Base-by-base conservation (phyloP, 345 rosid genomes). In the Salix viminalis region DNA sequence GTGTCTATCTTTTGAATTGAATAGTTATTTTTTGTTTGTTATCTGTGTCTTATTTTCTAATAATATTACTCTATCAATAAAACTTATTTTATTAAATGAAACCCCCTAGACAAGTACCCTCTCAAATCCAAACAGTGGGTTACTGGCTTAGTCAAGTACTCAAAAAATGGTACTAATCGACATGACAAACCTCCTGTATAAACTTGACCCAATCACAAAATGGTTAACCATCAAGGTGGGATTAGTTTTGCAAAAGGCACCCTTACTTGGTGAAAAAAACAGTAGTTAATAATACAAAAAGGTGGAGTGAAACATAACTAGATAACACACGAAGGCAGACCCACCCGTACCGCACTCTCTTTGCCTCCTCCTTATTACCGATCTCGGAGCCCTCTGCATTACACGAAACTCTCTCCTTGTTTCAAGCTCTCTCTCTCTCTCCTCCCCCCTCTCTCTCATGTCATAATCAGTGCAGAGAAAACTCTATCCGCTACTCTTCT, bases 351-450 rank as follows among this genome's bases (percentile, higher is more conserved):
- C 80, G 18, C 82, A 36, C 56, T 21, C 86, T 23, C 52, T 69
- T 41, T 67, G 21, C 81, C 79, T 79, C 81, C 79, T 79, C 81
- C 86, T 85, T 81, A 83, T 81, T 84, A 70, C 79, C 65, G 44
- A 15, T 87, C 88, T 87, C 61, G 86, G 87, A 85, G 86, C 86
- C 82, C 74, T 79, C 85, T 76, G 73, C 80, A 46, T 16, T 70
- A 37, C 82, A 61, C 73, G 6, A 48, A 30, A 14, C 75, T 65
- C 70, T 75, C 66, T 8, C 70, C 21, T 62, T 28, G n/a, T 58
- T 68, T 72, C 80, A 14, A 77, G 73, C 48, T 5, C 50, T 67
- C 65, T 14, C 36, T 54, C 64, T 67, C 60, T 37, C 28, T 5
- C 44, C 21, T 28, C 7, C 32, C 16, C 32, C 28, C 75, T 36